Conservation (phyloP, 1,284 basidiomycete species). For the Fomitiporia mediterranea region DNA sequence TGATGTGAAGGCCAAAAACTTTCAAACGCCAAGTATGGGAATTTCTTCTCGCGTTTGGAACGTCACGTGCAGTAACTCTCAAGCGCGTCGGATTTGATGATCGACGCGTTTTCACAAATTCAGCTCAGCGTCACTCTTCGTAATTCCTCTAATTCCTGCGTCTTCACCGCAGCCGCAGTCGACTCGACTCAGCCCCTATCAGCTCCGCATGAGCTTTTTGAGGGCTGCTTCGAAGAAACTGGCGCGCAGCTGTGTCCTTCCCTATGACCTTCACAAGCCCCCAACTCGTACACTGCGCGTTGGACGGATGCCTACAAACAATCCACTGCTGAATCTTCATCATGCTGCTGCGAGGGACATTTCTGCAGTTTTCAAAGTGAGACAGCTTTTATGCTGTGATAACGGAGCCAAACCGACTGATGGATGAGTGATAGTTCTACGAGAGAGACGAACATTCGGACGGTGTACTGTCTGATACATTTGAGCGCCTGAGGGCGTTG, state of each 20-base stretch:
- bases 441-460: not conserved
- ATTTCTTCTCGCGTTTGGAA: not conserved
- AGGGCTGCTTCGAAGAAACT: not conserved
- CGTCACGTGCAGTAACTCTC: not conserved
- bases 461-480: not conserved
- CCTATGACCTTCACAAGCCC: not conserved
- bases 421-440: not conserved
- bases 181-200: not conserved
- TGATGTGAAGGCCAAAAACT: too few species aligned
- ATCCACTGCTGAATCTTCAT: not conserved
- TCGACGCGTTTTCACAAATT: too few species aligned
- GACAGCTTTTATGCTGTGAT: not conserved
- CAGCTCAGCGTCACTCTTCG: too few species aligned
- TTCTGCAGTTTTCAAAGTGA: slow-evolving; percentile 1
- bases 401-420: too few species aligned
- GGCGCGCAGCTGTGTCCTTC: not conserved
- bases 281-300: not conserved
- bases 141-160: too few species aligned
- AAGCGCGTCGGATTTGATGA: not conserved
- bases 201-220: not conserved
- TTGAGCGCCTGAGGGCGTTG: slow-evolving; percentile 2
- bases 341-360: not conserved
- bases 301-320: not conserved
- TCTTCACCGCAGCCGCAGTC: not conserved
- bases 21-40: not conserved